Evolutionary conservation across 176 grass and related monocot species (phyloP).

Genomic region (Oryza glumipatula): DNA sequence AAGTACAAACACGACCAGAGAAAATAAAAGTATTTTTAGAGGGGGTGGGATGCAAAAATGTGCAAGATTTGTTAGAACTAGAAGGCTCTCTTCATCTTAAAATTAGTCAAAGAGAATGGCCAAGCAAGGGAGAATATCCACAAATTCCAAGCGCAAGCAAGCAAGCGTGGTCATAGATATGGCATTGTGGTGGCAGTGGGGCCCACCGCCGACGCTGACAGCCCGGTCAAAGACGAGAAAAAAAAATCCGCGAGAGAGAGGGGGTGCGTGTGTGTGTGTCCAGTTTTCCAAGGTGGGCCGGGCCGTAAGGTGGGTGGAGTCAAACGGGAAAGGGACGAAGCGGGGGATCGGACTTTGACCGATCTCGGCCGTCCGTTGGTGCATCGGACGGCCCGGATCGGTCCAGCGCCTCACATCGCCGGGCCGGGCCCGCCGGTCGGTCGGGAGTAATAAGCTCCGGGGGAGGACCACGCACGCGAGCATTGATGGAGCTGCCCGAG

Average conservation of each 20-base stretch:
- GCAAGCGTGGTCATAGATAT: constrained; percentile 5
- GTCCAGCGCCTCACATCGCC: not conserved
- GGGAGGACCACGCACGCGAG: constrained; percentile 40
- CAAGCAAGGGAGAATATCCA: constrained; percentile 32
- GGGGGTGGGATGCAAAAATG: constrained; percentile 10
- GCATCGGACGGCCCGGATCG: not conserved
- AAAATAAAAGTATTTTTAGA: not conserved
- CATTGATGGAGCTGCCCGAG: constrained; percentile 47
- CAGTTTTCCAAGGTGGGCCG: constrained; percentile 1
- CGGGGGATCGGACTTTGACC: constrained; percentile 32
- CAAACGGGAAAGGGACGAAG: constrained; percentile 27
- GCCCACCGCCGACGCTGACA: constrained; percentile 35
- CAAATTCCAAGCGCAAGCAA: not conserved
- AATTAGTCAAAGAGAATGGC: constrained; percentile 26
- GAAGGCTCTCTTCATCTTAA: not conserved
- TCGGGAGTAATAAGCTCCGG: constrained; percentile 27
- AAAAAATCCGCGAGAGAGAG: not conserved
- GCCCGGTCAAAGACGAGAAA: constrained; percentile 41
- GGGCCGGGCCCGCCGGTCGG: constrained; percentile 28
- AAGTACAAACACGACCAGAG: not conserved
- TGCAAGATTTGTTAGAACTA: not conserved
- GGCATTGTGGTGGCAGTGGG: constrained; percentile 7
- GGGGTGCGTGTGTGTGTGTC: not conserved
- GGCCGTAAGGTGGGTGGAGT: constrained; percentile 39
- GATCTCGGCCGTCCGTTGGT: not conserved